Evolutionary conservation across 179 eudicot genomes (phyloP).

Genomic region (Beta macrorhiza): DNA sequence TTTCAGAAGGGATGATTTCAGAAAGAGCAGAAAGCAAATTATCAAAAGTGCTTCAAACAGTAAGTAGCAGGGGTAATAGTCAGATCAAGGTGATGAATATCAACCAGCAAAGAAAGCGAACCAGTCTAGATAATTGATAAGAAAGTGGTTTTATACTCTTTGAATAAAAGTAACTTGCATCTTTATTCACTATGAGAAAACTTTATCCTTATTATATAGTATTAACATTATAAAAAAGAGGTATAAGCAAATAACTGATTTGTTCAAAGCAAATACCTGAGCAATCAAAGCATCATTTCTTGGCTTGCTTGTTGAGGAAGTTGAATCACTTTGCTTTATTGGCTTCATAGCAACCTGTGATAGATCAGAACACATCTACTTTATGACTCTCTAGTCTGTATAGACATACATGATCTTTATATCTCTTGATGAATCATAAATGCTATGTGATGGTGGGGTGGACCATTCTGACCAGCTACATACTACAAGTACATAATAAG

Average conservation of each 20-base stretch:
- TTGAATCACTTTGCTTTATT: constrained; percentile 48
- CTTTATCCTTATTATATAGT: not conserved
- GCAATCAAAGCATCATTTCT: constrained; percentile 64
- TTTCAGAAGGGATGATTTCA: not conserved
- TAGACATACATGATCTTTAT: not conserved
- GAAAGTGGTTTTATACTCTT: not conserved
- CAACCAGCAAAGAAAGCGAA: not conserved
- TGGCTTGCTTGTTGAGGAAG: constrained; percentile 54
- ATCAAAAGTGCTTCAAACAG: not conserved
- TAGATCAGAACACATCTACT: constrained; percentile 5
- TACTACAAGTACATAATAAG: no score
- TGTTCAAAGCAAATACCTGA: constrained; percentile 40
- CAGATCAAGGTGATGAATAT: not conserved
- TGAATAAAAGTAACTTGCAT: not conserved
- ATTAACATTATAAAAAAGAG: not conserved
- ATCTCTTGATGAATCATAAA: not conserved
- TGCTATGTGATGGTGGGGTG: not conserved
- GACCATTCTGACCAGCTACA: not conserved
- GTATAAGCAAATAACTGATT: constrained; percentile 24
- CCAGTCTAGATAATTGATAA: no score
- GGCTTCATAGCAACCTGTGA: constrained; percentile 62
- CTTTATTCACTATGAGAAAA: not conserved
- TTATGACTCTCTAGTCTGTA: constrained; percentile 5
- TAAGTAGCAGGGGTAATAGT: not conserved
- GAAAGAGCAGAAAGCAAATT: not conserved